Conservation (phyloP, 306 rosid genomes). For the Trifolium subterraneum region DNA sequence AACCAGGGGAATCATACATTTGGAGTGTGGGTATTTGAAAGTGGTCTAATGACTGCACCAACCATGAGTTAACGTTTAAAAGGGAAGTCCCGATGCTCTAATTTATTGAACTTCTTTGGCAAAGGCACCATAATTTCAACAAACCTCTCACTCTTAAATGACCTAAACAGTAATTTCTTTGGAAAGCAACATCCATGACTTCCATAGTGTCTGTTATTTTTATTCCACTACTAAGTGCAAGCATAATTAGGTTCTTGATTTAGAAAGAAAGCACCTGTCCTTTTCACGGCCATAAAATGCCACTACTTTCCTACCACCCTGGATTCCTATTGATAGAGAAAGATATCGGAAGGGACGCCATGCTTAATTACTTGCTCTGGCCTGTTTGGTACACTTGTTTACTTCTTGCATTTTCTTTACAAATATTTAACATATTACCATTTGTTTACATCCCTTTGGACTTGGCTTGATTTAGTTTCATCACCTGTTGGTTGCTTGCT, state of each 20-base stretch:
- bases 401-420: slow-evolving; percentile 43
- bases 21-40: slow-evolving; percentile 4
- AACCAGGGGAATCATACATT: no score
- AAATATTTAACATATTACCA: slow-evolving; percentile 35
- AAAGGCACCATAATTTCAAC: slow-evolving; percentile 9
- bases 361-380: slow-evolving; percentile 31
- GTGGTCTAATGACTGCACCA: slow-evolving; percentile 33
- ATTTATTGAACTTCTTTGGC: slow-evolving; percentile 11
- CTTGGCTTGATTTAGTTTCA: slow-evolving; percentile 32
- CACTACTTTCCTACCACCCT: slow-evolving; percentile 31
- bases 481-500: slow-evolving; percentile 28
- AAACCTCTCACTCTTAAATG: slow-evolving; percentile 11
- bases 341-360: slow-evolving; percentile 41
- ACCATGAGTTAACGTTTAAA: slow-evolving; percentile 14
- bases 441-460: slow-evolving; percentile 2
- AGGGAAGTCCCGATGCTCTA: neutral
- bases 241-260: slow-evolving; percentile 35
- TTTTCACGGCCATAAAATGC: slow-evolving; percentile 38
- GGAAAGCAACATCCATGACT: slow-evolving; percentile 35
- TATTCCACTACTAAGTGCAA: slow-evolving; percentile 30
- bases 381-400: slow-evolving; percentile 40
- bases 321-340: neutral
- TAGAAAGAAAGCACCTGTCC: slow-evolving; percentile 38
- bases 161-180: slow-evolving; percentile 7
- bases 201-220: slow-evolving; percentile 32